Conservation (phyloP, 352 stramenopile genomes). For the Globisporangium paroecandrum region DNA sequence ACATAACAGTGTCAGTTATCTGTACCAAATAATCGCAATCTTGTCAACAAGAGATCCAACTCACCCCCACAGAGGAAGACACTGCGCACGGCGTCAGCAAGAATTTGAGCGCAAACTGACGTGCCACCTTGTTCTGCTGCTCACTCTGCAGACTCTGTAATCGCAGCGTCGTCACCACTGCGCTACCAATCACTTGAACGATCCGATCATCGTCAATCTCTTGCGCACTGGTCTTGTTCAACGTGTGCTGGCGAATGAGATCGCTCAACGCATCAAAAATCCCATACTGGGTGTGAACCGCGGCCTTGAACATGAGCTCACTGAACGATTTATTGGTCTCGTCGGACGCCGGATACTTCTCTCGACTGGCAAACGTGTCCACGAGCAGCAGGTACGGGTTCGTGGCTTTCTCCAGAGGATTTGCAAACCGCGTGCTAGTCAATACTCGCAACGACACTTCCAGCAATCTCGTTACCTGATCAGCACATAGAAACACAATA, state of each 20-base stretch:
- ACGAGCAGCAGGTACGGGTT: slow-evolving; percentile 50
- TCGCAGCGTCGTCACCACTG: slow-evolving; percentile 22
- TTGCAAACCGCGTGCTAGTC: slow-evolving; percentile 21
- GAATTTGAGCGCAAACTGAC: slow-evolving; percentile 29
- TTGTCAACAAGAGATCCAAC: not conserved
- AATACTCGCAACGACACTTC: slow-evolving; percentile 38
- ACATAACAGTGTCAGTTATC: not conserved
- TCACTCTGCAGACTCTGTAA: slow-evolving; percentile 8
- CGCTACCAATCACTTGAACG: slow-evolving; percentile 26
- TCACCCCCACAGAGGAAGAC: slow-evolving; percentile 21
- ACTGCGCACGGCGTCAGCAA: slow-evolving; percentile 25
- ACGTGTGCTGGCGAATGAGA: slow-evolving; percentile 23
- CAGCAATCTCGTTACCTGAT: slow-evolving; percentile 33
- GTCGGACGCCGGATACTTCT: slow-evolving; percentile 24
- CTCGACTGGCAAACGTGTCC: slow-evolving; percentile 35
- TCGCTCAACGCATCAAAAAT: slow-evolving; percentile 35
- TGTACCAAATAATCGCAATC: not conserved
- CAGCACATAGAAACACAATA: not conserved
- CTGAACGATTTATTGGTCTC: slow-evolving; percentile 19
- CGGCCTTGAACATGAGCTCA: slow-evolving; percentile 29
- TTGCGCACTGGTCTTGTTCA: not conserved
- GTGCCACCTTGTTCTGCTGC: slow-evolving; percentile 7
- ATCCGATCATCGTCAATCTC: slow-evolving; percentile 24
- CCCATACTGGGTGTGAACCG: slow-evolving; percentile 20
- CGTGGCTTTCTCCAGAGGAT: slow-evolving; percentile 22